phyloP scores from a whole-genome alignment of 768 basidiomycete species.

The Auriscalpium vulgare region DNA sequence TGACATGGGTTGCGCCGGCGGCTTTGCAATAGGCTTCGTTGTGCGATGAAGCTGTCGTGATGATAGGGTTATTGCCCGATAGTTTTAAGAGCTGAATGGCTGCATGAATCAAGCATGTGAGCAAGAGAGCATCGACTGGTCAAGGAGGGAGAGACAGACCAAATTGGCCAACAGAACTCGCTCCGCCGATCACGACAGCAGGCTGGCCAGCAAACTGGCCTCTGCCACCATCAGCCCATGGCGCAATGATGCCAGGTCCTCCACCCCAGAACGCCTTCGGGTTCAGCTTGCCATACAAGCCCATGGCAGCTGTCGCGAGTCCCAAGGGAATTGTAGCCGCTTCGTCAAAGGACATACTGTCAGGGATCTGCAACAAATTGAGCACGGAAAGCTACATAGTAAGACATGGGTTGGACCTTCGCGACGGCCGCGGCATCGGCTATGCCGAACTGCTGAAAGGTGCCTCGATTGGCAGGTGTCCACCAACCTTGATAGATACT shows the following conservation, averaged over 20 bases:
- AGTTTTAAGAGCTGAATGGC: slow-evolving; percentile 13
- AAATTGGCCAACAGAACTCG: slow-evolving; percentile 42
- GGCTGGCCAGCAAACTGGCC: slow-evolving; percentile 33
- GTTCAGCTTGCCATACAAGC: slow-evolving; percentile 30
- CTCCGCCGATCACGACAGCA: slow-evolving; percentile 41
- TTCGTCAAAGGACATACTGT: slow-evolving; percentile 38
- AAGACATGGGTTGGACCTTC: slow-evolving; percentile 2
- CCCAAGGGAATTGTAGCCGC: slow-evolving; percentile 43
- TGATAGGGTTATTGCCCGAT: slow-evolving; percentile 14
- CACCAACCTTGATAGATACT: slow-evolving; percentile 7
- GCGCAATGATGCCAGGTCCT: slow-evolving; percentile 34
- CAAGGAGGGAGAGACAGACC: slow-evolving; percentile 23
- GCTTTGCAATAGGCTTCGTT: slow-evolving; percentile 6
- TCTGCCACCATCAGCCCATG: slow-evolving; percentile 28
- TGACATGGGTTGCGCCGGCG: slow-evolving; percentile 13
- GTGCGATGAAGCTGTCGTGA: slow-evolving; percentile 10
- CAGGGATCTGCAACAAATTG: slow-evolving; percentile 31
- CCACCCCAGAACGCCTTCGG: slow-evolving; percentile 15
- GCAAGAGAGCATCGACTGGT: not conserved
- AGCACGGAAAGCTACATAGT: not conserved
- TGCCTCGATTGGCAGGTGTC: slow-evolving; percentile 1
- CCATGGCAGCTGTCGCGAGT: slow-evolving; percentile 39
- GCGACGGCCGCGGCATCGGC: slow-evolving; percentile 12
- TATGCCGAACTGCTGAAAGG: slow-evolving; percentile 17
- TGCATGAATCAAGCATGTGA: not conserved